Evolutionary conservation across 768 basidiomycete genomes (phyloP), one percentile per base, ranked within the genome.

Genomic region (Termitomyces sp.): DNA sequence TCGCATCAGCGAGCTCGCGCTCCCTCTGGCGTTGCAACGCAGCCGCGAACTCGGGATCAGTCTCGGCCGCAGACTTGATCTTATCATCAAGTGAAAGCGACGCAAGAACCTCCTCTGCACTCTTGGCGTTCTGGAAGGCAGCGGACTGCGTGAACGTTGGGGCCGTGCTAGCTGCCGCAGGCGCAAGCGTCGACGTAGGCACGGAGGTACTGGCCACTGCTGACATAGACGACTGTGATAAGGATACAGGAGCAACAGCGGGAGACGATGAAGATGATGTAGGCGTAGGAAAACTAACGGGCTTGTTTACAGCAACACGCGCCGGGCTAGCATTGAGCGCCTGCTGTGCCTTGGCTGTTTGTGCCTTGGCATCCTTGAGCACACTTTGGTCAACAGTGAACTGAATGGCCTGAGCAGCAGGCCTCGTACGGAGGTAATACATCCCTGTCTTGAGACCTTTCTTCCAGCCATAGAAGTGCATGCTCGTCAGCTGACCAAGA

Each of bases 401-500:
- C 75, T 99, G 94, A 69, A 96, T 95, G 50, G 97, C 97, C 66
- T 93, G 88, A 12, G 93, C 91, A 9, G 95, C 94, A 5, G 97
- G 92, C 52, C 92, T 83, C 35, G 97, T 98, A 54, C 97, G 85
- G 49, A 99, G 81, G 73, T 99, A 98, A 75, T 94, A 94, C 91
- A 96, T 95, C 63, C 96, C 97, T 1, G 97, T 99, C 83, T 99
- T 99, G 67, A 99, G 75, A 34, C 97, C 97, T 75, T 93, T 93
- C 82, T 96, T 96, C 97, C 97, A 98, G n/a, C 94, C 97, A 69
- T 98, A 98, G 79, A 95, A 96, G 72, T 95, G 94, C 93, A 94
- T 94, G 59, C 88, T 90, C 39, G 94, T 95, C 60, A 99, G 78
- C 71, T 99, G 96, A 9, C 92, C 92, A 56, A 87, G 77, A 3